Conservation (phyloP, 1,284 basidiomycete genomes). For the Macrocystidia cucumis region DNA sequence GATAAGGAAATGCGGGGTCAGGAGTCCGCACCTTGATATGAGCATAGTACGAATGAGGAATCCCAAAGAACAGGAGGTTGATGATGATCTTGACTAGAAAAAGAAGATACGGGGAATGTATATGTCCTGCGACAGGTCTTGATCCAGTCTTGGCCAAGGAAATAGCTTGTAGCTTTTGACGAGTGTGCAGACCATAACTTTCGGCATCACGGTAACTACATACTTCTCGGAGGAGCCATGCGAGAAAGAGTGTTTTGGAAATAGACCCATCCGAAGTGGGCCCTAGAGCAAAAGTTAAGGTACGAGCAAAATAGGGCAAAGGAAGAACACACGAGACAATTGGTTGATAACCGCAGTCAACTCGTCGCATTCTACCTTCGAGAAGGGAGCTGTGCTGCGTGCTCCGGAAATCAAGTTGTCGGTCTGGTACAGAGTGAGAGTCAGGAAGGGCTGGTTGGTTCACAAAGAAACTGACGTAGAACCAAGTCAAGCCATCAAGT, state of each 20-base stretch:
- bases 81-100: slow-evolving; percentile 28
- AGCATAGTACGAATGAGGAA: slow-evolving; percentile 40
- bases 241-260: slow-evolving; percentile 33
- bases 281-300: slow-evolving; percentile 13
- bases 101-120: slow-evolving; percentile 14
- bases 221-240: slow-evolving; percentile 39
- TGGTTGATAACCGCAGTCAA: slow-evolving; percentile 28
- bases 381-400: slow-evolving; percentile 38
- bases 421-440: slow-evolving; percentile 21
- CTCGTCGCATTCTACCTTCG: slow-evolving; percentile 43
- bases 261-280: slow-evolving; percentile 22
- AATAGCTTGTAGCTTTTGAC: slow-evolving; percentile 20
- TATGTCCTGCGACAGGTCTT: slow-evolving; percentile 12
- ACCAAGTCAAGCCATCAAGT: slow-evolving; percentile 41
- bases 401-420: slow-evolving; percentile 38
- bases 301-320: neutral
- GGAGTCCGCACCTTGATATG: slow-evolving; percentile 33
- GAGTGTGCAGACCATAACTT: slow-evolving; percentile 32
- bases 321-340: slow-evolving; percentile 18
- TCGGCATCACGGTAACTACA: slow-evolving; percentile 40
- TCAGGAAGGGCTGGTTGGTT: neutral
- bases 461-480: slow-evolving; percentile 25
- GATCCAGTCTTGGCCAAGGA: slow-evolving; percentile 13
- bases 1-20: neutral
- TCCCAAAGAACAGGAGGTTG: slow-evolving; percentile 40